Conservation (phyloP, 2,329 filamentous ascomycete genomes). For the Colletotrichum simmondsii region DNA sequence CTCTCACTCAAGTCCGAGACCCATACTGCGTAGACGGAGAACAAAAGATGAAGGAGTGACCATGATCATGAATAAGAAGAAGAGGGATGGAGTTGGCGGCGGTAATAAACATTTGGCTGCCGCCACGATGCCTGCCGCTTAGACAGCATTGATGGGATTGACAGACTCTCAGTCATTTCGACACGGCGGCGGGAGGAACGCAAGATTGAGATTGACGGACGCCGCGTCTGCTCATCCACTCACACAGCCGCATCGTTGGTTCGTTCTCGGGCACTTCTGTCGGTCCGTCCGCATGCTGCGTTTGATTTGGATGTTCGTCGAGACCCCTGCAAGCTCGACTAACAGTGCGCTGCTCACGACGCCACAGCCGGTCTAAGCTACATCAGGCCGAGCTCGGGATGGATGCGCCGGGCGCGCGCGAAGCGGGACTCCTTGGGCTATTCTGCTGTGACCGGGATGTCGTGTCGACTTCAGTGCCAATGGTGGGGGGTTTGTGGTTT, state of each 20-base stretch:
- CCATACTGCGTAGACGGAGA: neutral
- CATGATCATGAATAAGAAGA: neutral
- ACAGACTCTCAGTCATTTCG: neutral
- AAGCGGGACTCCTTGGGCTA: conserved; percentile 10
- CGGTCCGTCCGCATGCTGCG: conserved; percentile 18
- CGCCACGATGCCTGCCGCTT: neutral
- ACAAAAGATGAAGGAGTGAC: neutral
- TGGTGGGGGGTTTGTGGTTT: neutral
- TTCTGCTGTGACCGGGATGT: neutral
- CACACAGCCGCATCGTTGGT: neutral
- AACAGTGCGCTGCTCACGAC: neutral
- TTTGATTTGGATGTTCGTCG: conserved; percentile 34
- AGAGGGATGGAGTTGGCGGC: neutral
- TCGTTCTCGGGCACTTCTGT: conserved; percentile 13
- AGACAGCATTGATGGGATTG: neutral
- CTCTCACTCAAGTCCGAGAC: neutral
- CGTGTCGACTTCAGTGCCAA: neutral
- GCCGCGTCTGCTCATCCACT: conserved; percentile 22
- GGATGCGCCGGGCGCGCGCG: conserved; percentile 29
- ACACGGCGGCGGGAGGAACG: neutral
- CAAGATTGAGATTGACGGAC: conserved; percentile 2
- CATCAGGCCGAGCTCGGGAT: conserved; percentile 21
- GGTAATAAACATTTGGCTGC: neutral
- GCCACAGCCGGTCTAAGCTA: conserved; percentile 10
- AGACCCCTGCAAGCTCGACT: conserved; percentile 27